A percentile compares a stretch with the other conserved stretches of the same genome.
Conservation (phyloP, 768 basidiomycete species). For the Chiua virens region DNA sequence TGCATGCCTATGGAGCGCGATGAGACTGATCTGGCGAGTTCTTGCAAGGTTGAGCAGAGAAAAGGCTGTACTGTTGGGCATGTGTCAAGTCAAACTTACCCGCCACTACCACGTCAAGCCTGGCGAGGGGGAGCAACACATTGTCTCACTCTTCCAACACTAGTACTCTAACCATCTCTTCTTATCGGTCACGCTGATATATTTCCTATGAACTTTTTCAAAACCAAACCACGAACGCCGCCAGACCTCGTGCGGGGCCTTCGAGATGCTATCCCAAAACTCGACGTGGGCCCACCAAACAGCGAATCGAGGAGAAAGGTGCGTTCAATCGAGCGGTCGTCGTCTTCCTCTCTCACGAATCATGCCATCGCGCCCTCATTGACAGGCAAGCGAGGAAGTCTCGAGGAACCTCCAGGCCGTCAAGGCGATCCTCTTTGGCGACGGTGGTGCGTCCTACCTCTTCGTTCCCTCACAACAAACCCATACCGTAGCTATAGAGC, state of each 20-base stretch:
- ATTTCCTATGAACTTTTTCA: slow-evolving; percentile 92
- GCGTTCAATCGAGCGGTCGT: slow-evolving; percentile 18
- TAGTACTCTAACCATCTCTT: neutral
- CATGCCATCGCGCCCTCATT: slow-evolving; percentile 2
- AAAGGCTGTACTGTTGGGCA: slow-evolving; percentile 13
- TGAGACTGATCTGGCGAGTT: slow-evolving; percentile 5
- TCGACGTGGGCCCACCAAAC: slow-evolving; percentile 74
- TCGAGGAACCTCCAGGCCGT: slow-evolving; percentile 88
- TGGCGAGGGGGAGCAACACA: neutral
- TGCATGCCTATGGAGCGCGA: neutral
- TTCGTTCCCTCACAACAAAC: slow-evolving; percentile 1
- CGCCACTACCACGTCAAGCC: neutral
- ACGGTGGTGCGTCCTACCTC: slow-evolving; percentile 62
- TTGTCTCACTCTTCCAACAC: slow-evolving; percentile 3
- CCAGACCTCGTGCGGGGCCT: slow-evolving; percentile 84
- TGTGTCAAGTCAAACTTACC: slow-evolving; percentile 14
- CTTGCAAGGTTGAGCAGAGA: neutral
- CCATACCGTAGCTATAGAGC: slow-evolving; percentile 46
- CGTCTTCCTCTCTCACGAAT: neutral
- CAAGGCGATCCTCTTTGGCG: slow-evolving; percentile 84
- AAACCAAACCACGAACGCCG: slow-evolving; percentile 84
- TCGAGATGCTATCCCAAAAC: slow-evolving; percentile 72
- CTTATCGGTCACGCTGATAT: neutral
- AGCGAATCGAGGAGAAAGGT: slow-evolving; percentile 83
- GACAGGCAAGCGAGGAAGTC: slow-evolving; percentile 89